These are phyloP conservation scores for Pseudozyma flocculosa DNA, from an alignment of 1,284 basidiomycete species.

Conservation along the genomic window DNA sequence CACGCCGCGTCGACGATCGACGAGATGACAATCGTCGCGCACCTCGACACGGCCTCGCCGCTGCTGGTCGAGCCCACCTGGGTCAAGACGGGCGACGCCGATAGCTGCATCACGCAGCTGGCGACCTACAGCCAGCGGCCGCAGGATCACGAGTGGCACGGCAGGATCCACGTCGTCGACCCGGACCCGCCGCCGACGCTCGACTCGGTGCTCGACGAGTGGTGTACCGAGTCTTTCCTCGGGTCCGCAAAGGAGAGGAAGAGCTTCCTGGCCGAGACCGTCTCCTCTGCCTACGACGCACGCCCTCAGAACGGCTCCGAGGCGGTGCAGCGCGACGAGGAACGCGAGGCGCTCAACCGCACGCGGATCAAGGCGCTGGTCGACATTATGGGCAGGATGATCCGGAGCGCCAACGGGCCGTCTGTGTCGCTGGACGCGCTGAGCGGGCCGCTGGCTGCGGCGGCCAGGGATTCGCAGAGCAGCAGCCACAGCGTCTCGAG, in stretches of 20 bases:
- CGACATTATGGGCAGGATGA: background rate
- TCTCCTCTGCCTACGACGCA: background rate
- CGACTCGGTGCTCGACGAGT: conserved; percentile 79
- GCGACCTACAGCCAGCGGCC: conserved; percentile 65
- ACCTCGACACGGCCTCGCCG: conserved; percentile 78
- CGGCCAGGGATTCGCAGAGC: background rate
- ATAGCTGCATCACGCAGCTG: conserved; percentile 87
- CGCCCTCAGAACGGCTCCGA: too few relatives aligned
- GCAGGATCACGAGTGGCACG: conserved; percentile 70
- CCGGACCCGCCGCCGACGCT: conserved; percentile 96
- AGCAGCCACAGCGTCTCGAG: background rate
- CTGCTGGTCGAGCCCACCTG: conserved; percentile 86
- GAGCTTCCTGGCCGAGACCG: conserved; percentile 75
- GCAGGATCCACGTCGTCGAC: conserved; percentile 85
- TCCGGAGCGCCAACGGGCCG: background rate
- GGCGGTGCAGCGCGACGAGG: too few relatives aligned
- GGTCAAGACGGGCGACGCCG: conserved; percentile 89
- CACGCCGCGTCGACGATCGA: background rate
- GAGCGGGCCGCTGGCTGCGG: background rate
- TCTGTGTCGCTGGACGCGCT: background rate
- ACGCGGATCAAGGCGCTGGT: background rate
- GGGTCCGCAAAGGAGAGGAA: conserved; percentile 75
- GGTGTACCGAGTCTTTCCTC: conserved; percentile 76
- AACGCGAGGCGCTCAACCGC: too few relatives aligned
- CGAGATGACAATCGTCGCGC: conserved; percentile 16